A percentile compares a stretch with the other conserved stretches of the same genome.
phyloP scores from a whole-genome alignment of 202 grass and related monocot genomes.

The Panicum virgatum region DNA sequence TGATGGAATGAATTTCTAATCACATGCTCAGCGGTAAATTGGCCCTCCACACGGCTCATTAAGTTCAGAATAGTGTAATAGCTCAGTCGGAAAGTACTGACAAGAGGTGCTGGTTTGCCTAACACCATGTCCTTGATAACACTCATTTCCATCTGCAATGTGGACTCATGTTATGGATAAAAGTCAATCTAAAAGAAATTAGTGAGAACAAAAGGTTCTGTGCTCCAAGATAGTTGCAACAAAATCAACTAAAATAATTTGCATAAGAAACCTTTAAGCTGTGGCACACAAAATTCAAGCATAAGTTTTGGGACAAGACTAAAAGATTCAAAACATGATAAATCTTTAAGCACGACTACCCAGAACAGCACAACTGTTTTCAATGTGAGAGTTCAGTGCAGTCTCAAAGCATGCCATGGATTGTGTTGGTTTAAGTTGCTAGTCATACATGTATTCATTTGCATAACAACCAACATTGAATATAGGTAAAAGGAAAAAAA shows the following conservation, averaged over 20 bases:
- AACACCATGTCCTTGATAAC: constrained; percentile 98
- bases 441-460: constrained; percentile 13
- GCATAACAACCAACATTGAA: background rate
- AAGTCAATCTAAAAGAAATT: constrained; percentile 19
- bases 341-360: constrained; percentile 17
- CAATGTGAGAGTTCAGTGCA: constrained; percentile 10
- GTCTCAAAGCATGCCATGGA: constrained; percentile 15
- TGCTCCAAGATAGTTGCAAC: background rate
- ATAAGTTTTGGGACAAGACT: constrained; percentile 6
- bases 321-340: background rate
- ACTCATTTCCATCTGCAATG: constrained; percentile 99
- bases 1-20: constrained; percentile 99
- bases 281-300: constrained; percentile 19
- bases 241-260: constrained; percentile 12
- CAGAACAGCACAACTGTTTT: constrained; percentile 15
- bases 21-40: constrained; percentile 99
- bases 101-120: constrained; percentile 94
- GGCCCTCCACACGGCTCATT: constrained; percentile 95
- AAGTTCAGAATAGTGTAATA: constrained; percentile 98
- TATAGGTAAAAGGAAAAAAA: background rate
- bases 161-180: constrained; percentile 3
- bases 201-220: constrained; percentile 13
- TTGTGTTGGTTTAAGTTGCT: background rate
- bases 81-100: constrained; percentile 97
- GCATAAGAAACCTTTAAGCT: constrained; percentile 23